Evolutionary conservation across 208 protist genomes (phyloP), one percentile per base, ranked within the genome.

Genomic region (Crithidia bombi): DNA sequence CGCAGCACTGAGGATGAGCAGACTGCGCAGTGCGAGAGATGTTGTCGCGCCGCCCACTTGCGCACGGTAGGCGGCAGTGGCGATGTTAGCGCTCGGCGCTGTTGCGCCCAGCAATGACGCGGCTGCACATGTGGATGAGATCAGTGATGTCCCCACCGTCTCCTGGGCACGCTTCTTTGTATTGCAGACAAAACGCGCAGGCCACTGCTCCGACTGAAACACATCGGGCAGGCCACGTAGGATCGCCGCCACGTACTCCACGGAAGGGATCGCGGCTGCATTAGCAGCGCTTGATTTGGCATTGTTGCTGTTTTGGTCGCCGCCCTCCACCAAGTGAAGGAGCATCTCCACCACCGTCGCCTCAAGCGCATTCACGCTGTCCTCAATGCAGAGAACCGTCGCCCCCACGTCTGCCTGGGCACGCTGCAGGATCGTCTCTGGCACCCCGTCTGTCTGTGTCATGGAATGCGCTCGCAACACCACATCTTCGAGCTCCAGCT

Each of bases 401-500:
- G 41, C 36, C 7, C 74, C 64, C n/a, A 73, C 28, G 15, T 74
- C 67, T 0, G 59, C 46, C 15, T 23, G 38, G 14, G 64, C 32
- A 12, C 66, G 52, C 64, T 74, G 39, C 17, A 33, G 49, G 19
- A 62, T n/a, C 14, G 65, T 17, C 39, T 69, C 55, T 1, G 67
- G 44, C 41, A 68, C 64, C 9, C 46, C 54, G 23, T 52, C 62
- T 17, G 39, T 12, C 32, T 70, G 49, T 33, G 49, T 30, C 30
- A 26, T 44, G 3, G 66, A 32, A 14, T 61, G 54, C 3, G 47
- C 33, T 14, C 65, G 68, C 44, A 67, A 49, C 21, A 69, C 17
- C 25, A 41, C 49, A 46, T 89, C 83, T 23, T 79, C 75, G 23
- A 86, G 49, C 68, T 89, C 77, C 23, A 89, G 47, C 36, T 81